phyloP scores from a whole-genome alignment of 2,329 filamentous ascomycete genomes.

The Botryotinia globosa region DNA sequence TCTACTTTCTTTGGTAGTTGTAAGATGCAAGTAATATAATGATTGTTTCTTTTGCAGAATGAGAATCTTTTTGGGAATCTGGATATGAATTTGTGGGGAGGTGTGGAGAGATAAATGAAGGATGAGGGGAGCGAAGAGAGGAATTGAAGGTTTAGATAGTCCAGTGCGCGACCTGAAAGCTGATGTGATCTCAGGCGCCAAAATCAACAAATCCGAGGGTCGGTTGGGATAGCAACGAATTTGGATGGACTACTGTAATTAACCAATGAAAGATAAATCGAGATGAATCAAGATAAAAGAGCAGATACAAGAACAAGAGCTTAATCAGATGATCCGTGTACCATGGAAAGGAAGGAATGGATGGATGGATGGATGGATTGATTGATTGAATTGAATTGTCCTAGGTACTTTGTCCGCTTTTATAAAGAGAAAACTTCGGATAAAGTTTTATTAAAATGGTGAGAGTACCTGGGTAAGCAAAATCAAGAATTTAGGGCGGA shows the following conservation, averaged over 20 bases:
- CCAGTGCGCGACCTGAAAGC: not conserved
- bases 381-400: not conserved
- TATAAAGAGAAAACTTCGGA: not conserved
- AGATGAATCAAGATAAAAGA: too few species aligned
- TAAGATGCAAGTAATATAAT: not conserved
- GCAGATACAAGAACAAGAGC: not conserved
- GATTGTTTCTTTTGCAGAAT: not conserved
- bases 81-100: constrained; percentile 13
- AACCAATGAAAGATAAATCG: constrained; percentile 1
- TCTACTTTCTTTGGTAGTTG: not conserved
- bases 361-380: not conserved
- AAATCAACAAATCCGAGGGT: constrained; percentile 18
- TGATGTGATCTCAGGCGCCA: constrained; percentile 20
- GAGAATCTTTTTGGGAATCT: not conserved
- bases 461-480: not conserved
- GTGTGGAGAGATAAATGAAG: constrained; percentile 12
- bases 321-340: not conserved
- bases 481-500: not conserved
- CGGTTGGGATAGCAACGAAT: constrained; percentile 15
- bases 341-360: not conserved
- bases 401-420: too few species aligned
- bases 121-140: not conserved
- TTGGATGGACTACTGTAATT: too few species aligned
- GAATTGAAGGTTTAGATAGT: constrained; percentile 18
- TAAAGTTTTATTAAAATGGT: not conserved